Evolutionary conservation across 306 rosid genomes (phyloP).

Genomic region (Castanea mollissima): DNA sequence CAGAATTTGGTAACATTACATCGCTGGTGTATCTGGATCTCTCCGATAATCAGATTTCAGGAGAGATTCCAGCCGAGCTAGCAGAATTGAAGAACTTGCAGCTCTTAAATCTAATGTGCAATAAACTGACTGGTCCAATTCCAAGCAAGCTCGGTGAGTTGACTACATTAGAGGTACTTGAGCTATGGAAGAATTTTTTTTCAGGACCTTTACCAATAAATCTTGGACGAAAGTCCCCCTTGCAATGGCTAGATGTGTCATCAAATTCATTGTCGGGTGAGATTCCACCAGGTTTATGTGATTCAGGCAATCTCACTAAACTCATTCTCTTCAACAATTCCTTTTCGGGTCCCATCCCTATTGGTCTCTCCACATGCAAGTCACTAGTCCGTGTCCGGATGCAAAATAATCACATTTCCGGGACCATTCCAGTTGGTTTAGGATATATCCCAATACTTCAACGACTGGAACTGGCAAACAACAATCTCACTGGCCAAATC

Average conservation of each 20-base stretch:
- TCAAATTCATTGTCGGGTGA: conserved; percentile 73
- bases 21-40: conserved; percentile 72
- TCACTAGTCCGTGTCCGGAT: conserved; percentile 75
- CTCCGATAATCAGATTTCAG: conserved; percentile 79
- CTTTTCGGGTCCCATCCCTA: conserved; percentile 71
- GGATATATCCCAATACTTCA: conserved; percentile 69
- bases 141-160: conserved; percentile 66
- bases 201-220: conserved; percentile 66
- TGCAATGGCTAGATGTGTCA: conserved; percentile 86
- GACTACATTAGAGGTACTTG: conserved; percentile 62
- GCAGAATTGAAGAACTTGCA: conserved; percentile 54
- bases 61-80: conserved; percentile 77
- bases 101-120: conserved; percentile 83
- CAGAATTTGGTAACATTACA: conserved; percentile 56
- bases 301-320: conserved; percentile 68
- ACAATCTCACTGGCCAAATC: conserved; percentile 68
- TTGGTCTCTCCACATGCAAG: conserved; percentile 59
- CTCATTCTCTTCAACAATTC: conserved; percentile 88
- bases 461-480: conserved; percentile 72
- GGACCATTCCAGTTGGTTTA: conserved; percentile 68
- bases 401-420: conserved; percentile 71
- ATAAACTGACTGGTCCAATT: conserved; percentile 61
- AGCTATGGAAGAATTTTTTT: conserved; percentile 71
- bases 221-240: conserved; percentile 73
- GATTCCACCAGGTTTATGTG: conserved; percentile 77